Percentiles rank a stretch among this genome's conserved stretches.
phyloP scores from a whole-genome alignment of 306 rosid genomes.

The Vicia faba region DNA sequence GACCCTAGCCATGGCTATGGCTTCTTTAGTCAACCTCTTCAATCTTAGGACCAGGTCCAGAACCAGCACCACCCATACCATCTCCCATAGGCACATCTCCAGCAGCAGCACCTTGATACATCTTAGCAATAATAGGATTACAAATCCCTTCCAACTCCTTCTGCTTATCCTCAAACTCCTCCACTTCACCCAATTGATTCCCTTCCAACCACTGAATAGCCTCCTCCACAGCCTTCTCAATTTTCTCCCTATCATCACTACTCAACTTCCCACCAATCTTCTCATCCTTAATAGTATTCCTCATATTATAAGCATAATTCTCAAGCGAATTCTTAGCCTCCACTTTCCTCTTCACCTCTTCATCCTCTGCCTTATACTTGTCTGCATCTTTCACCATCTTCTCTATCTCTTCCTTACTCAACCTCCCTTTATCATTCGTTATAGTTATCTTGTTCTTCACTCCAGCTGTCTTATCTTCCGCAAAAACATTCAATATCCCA shows the following conservation, averaged over 20 bases:
- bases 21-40: constrained; percentile 69
- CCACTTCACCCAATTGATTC: constrained; percentile 83
- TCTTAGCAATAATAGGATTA: constrained; percentile 71
- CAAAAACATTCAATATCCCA: constrained; percentile 71
- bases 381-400: constrained; percentile 86
- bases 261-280: constrained; percentile 64
- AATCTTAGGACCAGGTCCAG: constrained; percentile 82
- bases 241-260: constrained; percentile 56
- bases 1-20: neutral
- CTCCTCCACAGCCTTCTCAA: constrained; percentile 73
- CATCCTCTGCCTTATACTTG: constrained; percentile 82
- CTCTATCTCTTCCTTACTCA: constrained; percentile 86
- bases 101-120: constrained; percentile 64
- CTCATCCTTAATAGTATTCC: constrained; percentile 74
- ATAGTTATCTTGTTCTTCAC: constrained; percentile 89
- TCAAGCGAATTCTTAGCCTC: constrained; percentile 79
- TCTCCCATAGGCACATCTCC: constrained; percentile 41
- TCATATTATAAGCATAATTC: constrained; percentile 86
- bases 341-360: constrained; percentile 87
- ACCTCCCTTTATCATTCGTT: constrained; percentile 76
- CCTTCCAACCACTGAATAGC: constrained; percentile 70
- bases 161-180: constrained; percentile 75
- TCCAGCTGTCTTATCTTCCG: constrained; percentile 84
- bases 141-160: constrained; percentile 77
- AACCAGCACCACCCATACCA: constrained; percentile 37